Evolutionary conservation across 352 stramenopile species (phyloP), one percentile per base, ranked within the genome.

Genomic region (Phytophthora pluvialis): DNA sequence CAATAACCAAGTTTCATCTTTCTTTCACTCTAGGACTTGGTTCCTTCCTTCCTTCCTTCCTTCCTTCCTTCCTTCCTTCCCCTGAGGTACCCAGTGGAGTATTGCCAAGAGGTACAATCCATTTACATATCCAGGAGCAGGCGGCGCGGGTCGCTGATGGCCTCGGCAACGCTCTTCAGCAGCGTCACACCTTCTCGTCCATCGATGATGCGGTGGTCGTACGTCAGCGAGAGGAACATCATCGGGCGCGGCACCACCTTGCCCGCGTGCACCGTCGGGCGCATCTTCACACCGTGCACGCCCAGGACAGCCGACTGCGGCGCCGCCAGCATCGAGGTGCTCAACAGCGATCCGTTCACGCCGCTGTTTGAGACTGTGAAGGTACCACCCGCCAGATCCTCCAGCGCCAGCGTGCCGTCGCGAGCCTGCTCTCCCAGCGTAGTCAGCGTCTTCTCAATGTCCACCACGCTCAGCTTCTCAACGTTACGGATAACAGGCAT

Each of bases 221-320:
- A 99, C 40, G 97, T 99, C 44, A 99, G 86, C 44, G 98, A 98
- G 43, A 99, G 81, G 73, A 99, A 99, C 98, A 99, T 99, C 97
- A 99, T 99, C n/a, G 98, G 98, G 51, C 97, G 80, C 15, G 97
- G 87, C 55, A 99, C 94, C 42, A 99, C 83, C 74, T 99, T 88
- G 50, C 98, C 98, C 58, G 86, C 83, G 18, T 88, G 68, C 32
- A 99, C 89, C 4, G 97, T 89, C 33, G 97, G 85, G 61, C 97
- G 87, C 90, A 98, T 98, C 81, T 99, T 99, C 33, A 98, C 98
- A 38, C 95, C 96, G 77, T 99, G 98, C 86, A 99, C 98, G 57
- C 97, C 96, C 35, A 99, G 89, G 74, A 99, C 98, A 45, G 98
- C 98, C 56, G 89, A 98, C 73, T 99, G 98, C 33, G 98, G 98